Evolutionary conservation across 768 basidiomycete genomes (phyloP), one percentile per base, ranked within the genome.

Genomic region (Pleurotus tuoliensis): DNA sequence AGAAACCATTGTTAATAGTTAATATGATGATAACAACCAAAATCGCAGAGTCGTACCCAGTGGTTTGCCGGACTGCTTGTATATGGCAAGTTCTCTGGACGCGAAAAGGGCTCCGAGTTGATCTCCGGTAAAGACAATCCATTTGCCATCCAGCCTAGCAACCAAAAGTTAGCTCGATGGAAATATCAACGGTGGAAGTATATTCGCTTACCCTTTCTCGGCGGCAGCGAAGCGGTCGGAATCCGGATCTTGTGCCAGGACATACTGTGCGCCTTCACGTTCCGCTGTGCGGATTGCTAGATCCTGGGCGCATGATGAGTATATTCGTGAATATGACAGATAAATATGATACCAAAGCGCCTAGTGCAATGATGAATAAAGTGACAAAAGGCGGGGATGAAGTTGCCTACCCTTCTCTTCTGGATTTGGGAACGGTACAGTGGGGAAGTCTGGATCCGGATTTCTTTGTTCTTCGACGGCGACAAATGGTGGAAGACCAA

Each of bases 181-280:
- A 44, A 25, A 53, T 45, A 50, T 46, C 20, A 62, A 58, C 12
- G 47, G 16, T 40, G 34, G 30, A 34, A 11, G 8, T 30, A 9
- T 9, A 34, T 34, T 11, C 9, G 20, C 73, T 59, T 62, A 87
- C 89, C 73, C 65, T 68, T 76, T 82, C 68, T 92, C 86, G 30
- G 87, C 91, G 20, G 88, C 89, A 8, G 84, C 77, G 66, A 94
- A 94, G 37, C 90, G 74, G 70, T 94, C 93, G 3, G 88, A 82
- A 64, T 95, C 93, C 0, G 93, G 94, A 69, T 94, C 94, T 67
- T 95, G 92, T 2, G 94, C 92, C 15, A 95, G 73, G 1, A 95
- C 84, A 65, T 92, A 86, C 20, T 69, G 66, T 3, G 82, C 83
- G 0, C 75, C 77, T 15, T 74, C 70, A 2, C 62, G 58, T 25